Evolutionary conservation across 2,329 filamentous ascomycete species (phyloP), one percentile per base, ranked within the genome.

Genomic region (Aspergillaceae sp.): DNA sequence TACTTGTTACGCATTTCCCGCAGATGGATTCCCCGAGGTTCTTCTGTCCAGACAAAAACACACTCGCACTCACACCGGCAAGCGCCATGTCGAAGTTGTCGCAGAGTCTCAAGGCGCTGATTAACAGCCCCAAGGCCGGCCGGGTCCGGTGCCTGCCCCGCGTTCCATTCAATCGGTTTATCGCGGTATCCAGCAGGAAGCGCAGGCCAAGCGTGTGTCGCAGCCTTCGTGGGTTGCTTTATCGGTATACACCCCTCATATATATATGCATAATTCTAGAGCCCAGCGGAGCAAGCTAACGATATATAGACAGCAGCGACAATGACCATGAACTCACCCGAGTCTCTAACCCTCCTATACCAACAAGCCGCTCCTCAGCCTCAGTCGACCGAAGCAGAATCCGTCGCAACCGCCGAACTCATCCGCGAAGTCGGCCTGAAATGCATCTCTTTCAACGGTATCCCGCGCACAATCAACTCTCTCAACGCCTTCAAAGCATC

Each of bases 281-380:
- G 19, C 19, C 19, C 2, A 19, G 19, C 19, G 19, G 19, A 19
- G 19, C 19, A 19, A 29, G 1, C 9, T 19, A 32, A 40, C 42
- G 10, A 10, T 28, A 9, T 5, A 11, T 8, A 87, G 82, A 84
- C 87, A 1, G 87, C 87, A 30, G 83, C 87, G 11, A 88, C 86
- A 1, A 86, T 91, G 70, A 92, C 87, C 1, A 80, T 92, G 73
- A 92, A 94, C 71, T 89, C 86, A 1, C 87, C 87, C 27, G 83
- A 86, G 47, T 84, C 86, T 3, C 78, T 91, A 53, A 69, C 78
- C 3, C 67, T 76, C 26, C 76, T 90, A 8, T 82, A 81, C 67
- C 59, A 74, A 41, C 57, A 71, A 19, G 69, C 65, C 5, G 63
- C 65, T 19, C 9, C 36, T 3, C 51, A 59, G 7, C 48, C 58